These are phyloP conservation scores for Saturnispora quitensis DNA, from an alignment of 805 yeast genomes.

Conservation along the genomic window DNA sequence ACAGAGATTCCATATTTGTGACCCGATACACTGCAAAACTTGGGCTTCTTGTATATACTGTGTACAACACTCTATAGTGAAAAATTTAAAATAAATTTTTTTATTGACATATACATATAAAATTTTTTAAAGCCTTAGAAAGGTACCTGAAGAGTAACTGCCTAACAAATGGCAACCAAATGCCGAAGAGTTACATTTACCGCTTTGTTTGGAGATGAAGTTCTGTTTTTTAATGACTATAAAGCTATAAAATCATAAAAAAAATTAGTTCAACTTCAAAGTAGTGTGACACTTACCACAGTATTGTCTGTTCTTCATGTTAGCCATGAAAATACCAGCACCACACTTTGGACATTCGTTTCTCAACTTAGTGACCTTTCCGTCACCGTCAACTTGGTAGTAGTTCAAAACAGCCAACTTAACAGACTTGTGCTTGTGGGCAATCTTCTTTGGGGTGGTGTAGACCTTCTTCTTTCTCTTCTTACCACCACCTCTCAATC, in stretches of 20 bases:
- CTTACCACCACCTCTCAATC: slow-evolving; percentile 99
- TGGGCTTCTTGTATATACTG: not conserved
- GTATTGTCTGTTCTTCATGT: slow-evolving; percentile 98
- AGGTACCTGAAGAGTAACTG: not conserved
- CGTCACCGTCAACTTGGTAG: slow-evolving; percentile 99
- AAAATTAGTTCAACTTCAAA: slow-evolving; percentile 43
- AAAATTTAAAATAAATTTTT: not conserved
- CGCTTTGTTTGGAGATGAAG: not conserved
- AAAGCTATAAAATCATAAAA: not conserved
- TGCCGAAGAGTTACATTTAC: not conserved
- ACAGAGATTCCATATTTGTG: not conserved
- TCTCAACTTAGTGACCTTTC: slow-evolving; percentile 97
- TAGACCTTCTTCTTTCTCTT: slow-evolving; percentile 99
- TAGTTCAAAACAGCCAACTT: slow-evolving; percentile 98
- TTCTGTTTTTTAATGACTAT: not conserved
- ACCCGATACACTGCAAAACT: not conserved
- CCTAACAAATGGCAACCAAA: not conserved
- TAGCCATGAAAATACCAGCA: slow-evolving; percentile 99
- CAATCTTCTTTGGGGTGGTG: slow-evolving; percentile 99
- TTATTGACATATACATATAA: not conserved
- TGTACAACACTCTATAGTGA: not conserved
- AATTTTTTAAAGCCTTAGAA: not conserved
- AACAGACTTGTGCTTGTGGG: slow-evolving; percentile 99
- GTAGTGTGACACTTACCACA: slow-evolving; percentile 99
- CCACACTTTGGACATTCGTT: slow-evolving; percentile 98